A percentile compares a stretch with the other conserved stretches of the same genome.
These are phyloP conservation scores for Reutealis trisperma DNA, from an alignment of 345 rosid genomes.

Conservation along the genomic window DNA sequence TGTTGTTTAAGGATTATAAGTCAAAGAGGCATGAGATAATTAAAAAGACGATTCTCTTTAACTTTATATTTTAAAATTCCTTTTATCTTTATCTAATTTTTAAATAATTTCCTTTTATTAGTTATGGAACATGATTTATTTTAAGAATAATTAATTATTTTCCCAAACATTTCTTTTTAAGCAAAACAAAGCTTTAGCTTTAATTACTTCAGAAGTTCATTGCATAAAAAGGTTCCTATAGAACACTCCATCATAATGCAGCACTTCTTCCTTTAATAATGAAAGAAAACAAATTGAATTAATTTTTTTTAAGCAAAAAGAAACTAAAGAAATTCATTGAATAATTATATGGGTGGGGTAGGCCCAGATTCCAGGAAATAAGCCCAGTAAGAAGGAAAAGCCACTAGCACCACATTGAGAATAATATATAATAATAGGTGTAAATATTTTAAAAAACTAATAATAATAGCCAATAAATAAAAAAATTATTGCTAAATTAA, in stretches of 20 bases:
- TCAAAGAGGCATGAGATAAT: no score
- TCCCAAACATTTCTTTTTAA: not conserved
- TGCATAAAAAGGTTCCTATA: not conserved
- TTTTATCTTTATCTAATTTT: no score
- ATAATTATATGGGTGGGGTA: constrained; percentile 2
- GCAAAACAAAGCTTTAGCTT: constrained; percentile 9
- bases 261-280: not conserved
- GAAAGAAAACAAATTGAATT: not conserved
- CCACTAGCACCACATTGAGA: not conserved
- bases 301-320: no score
- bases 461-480: not conserved
- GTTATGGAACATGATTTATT: not conserved
- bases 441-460: not conserved
- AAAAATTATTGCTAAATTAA: not conserved
- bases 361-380: constrained; percentile 21
- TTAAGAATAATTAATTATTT: not conserved
- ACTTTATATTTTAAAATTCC: no score
- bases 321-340: not conserved
- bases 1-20: no score
- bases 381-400: constrained; percentile 15
- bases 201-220: not conserved
- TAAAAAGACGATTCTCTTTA: no score
- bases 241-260: not conserved
- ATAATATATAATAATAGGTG: not conserved
- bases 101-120: no score